Percentiles rank a stretch among this genome's conserved stretches.
Conservation (phyloP, 345 rosid species). For the Eucalyptus paniculata region DNA sequence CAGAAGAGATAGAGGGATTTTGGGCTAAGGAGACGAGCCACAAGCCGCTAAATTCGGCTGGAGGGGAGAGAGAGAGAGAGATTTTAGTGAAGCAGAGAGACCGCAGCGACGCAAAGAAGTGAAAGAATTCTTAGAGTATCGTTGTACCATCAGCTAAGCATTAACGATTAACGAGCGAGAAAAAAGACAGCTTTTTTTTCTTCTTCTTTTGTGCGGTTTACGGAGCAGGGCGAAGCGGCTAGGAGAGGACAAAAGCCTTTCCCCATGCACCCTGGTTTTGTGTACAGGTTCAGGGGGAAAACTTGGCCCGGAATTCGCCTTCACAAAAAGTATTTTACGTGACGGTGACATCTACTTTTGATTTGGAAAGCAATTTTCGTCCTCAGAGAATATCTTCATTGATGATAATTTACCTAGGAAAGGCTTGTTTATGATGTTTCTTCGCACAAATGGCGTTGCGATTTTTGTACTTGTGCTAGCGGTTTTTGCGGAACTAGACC, state of each 20-base stretch:
- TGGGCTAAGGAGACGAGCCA: background rate
- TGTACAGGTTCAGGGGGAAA: background rate
- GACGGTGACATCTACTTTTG: background rate
- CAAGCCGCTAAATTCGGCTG: background rate
- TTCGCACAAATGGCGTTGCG: no score
- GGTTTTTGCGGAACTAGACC: background rate
- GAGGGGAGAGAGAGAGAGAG: background rate
- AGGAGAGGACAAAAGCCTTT: background rate
- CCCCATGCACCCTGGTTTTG: background rate
- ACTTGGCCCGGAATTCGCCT: background rate
- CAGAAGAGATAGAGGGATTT: background rate
- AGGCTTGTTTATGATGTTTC: background rate
- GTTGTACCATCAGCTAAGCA: background rate
- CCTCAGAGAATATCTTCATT: accelerated
- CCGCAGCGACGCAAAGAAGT: background rate
- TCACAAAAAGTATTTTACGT: background rate
- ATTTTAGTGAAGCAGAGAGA: background rate
- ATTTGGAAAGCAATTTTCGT: background rate
- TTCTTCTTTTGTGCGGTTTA: background rate
- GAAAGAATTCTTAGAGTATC: background rate
- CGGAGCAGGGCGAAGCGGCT: background rate
- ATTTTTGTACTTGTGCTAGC: accelerated
- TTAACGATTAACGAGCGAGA: background rate
- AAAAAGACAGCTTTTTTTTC: background rate
- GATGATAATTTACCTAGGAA: background rate